Evolutionary conservation across 345 rosid genomes (phyloP).

Genomic region (Turnera subulata): DNA sequence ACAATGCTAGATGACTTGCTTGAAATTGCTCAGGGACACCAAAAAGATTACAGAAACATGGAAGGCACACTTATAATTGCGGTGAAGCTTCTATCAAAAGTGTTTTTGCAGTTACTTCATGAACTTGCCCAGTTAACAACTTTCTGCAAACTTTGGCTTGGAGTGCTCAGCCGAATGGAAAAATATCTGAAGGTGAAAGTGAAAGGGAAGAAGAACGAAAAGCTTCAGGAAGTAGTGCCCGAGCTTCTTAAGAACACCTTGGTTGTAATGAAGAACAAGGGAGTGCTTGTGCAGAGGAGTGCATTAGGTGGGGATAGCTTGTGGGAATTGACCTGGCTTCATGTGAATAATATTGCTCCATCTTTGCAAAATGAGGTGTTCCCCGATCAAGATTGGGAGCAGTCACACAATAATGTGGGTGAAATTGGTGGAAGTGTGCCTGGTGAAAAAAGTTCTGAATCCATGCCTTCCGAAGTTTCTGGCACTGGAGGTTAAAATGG

Average conservation of each 20-base stretch:
- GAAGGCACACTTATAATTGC: conserved; percentile 81
- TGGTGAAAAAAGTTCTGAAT: conserved; percentile 38
- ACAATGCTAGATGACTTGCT: conserved; percentile 90
- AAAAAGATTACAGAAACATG: conserved; percentile 91
- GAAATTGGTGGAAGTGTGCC: conserved; percentile 28
- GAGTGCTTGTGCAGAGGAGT: conserved; percentile 79
- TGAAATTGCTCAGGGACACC: conserved; percentile 89
- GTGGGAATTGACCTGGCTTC: conserved; percentile 98
- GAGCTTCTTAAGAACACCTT: conserved; percentile 85
- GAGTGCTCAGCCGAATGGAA: conserved; percentile 90
- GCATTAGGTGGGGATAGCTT: conserved; percentile 91
- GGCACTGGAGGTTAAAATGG: conserved; percentile 25
- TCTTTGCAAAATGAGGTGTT: conserved; percentile 80
- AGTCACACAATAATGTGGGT: conserved; percentile 22
- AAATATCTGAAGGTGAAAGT: conserved; percentile 88
- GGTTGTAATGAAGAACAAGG: conserved; percentile 77
- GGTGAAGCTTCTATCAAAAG: conserved; percentile 69
- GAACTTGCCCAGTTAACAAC: conserved; percentile 72
- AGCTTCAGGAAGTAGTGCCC: conserved; percentile 81
- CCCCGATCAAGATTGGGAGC: conserved; percentile 60
- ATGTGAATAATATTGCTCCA: conserved; percentile 79
- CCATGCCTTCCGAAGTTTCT: conserved; percentile 34
- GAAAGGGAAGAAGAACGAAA: conserved; percentile 82
- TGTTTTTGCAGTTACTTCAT: conserved; percentile 67
- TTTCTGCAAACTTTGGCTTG: conserved; percentile 92